phyloP scores from a whole-genome alignment of 345 rosid genomes.

The Triadica sebifera region DNA sequence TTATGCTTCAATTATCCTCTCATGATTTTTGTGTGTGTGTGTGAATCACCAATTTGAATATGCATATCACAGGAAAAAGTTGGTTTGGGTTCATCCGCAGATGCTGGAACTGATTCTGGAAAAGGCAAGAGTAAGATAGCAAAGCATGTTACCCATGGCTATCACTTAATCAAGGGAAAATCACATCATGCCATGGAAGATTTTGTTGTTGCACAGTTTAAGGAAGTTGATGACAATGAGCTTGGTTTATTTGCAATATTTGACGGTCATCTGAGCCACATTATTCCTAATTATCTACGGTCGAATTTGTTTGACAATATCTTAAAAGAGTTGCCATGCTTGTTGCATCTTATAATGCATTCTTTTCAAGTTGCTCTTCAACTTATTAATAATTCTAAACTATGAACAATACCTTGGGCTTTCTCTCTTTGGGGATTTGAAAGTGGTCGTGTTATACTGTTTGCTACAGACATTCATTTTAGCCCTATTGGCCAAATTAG shows the following conservation, averaged over 20 bases:
- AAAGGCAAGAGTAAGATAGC: conserved; percentile 90
- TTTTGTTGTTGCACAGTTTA: conserved; percentile 68
- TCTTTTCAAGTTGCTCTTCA: neutral
- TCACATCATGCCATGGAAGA: conserved; percentile 83
- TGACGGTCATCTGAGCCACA: conserved; percentile 84
- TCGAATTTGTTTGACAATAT: conserved; percentile 77
- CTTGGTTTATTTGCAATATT: conserved; percentile 92
- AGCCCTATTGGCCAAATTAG: too few species aligned
- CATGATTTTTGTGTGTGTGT: neutral
- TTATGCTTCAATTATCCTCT: neutral
- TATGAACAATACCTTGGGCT: neutral
- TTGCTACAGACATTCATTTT: neutral
- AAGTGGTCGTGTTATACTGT: neutral
- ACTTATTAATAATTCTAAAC: neutral
- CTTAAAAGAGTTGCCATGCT: conserved; percentile 58
- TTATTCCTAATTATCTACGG: conserved; percentile 68
- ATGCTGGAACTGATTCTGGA: conserved; percentile 42
- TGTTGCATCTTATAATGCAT: neutral
- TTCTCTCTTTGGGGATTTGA: too few species aligned
- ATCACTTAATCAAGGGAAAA: conserved; percentile 77
- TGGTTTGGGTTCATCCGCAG: conserved; percentile 61
- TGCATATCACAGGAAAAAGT: conserved; percentile 56
- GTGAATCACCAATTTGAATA: neutral
- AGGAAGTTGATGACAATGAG: conserved; percentile 67
- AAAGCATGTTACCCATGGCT: conserved; percentile 74